Evolutionary conservation across 2,329 filamentous ascomycete species (phyloP), one percentile per base, ranked within the genome.

Genomic region (Ophiostoma novo-ulmi): DNA sequence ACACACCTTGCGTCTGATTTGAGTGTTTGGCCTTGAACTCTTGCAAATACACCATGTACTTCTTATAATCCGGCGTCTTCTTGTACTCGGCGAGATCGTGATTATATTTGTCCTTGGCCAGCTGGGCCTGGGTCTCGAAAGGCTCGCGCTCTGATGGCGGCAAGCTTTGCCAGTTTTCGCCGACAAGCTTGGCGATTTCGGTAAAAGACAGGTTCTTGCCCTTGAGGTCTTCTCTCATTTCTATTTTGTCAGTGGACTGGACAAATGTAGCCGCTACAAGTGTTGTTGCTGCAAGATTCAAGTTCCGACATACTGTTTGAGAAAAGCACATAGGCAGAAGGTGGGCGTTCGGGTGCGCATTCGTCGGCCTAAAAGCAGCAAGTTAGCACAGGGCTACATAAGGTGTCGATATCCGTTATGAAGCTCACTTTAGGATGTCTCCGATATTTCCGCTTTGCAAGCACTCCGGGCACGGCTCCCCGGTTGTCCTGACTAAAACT

Each of bases 311-410:
- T 79, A 92, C 90, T 91, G 75, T 94, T 94, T 0, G 92, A 94
- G 76, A 95, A 95, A 20, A 94, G 85, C 14, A 94, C 92, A 80
- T 94, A 94, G 68, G 91, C 92, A 5, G 91, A 94, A 0, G 91
- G 90, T 1, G 92, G 91, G 35, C 91, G 84, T 76, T 94, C 91
- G 1, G 92, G 92, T 0, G 91, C 91, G 80, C 92, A 88, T 71
- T 93, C 89, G 75, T 95, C 92, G 3, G 91, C 84, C 87, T 92
- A n/a, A 11, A 20, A 14, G 31, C 31, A 39, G 10, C 17, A 35
- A 20, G 58, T 65, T 20, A 65, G 63, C 63, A 65, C 10, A 38
- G 38, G 68, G 13, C 35, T 13, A n/a, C 13, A 35, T 31, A 69
- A 20, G 69, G 31, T 17, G 6, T 10, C 13, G 22, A 2, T 39